phyloP scores from a whole-genome alignment of 305 asterid species.

The Salvia sclarea region DNA sequence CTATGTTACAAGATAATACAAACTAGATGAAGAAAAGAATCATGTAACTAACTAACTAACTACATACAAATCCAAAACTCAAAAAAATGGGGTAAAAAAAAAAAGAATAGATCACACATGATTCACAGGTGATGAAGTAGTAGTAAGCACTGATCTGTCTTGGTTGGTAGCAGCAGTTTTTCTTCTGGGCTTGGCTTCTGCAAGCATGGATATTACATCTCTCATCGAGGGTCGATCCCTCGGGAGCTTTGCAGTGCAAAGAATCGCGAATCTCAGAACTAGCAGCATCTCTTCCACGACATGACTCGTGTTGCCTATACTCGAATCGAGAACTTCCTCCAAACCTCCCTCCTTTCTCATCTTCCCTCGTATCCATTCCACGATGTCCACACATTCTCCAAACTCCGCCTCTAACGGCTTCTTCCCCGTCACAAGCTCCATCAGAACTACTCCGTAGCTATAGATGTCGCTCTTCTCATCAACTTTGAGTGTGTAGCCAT shows the following conservation, averaged over 20 bases:
- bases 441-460: slow-evolving; percentile 88
- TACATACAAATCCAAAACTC: not conserved
- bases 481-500: slow-evolving; percentile 79
- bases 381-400: slow-evolving; percentile 71
- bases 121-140: not conserved
- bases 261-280: slow-evolving; percentile 69
- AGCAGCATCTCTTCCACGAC: slow-evolving; percentile 89
- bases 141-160: not conserved
- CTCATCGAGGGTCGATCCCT: slow-evolving; percentile 93
- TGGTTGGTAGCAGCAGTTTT: not conserved
- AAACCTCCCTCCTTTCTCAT: slow-evolving; percentile 52
- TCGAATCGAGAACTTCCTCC: slow-evolving; percentile 71
- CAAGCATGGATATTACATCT: slow-evolving; percentile 82
- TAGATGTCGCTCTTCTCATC: slow-evolving; percentile 88
- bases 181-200: slow-evolving; percentile 78
- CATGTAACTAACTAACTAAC: not conserved
- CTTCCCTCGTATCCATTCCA: slow-evolving; percentile 70
- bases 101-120: not conserved
- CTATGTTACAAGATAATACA: not conserved
- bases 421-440: slow-evolving; percentile 86
- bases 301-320: slow-evolving; percentile 60
- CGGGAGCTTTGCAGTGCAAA: slow-evolving; percentile 80
- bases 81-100: too few relatives aligned
- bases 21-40: not conserved
- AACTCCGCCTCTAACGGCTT: slow-evolving; percentile 73